phyloP scores from a whole-genome alignment of 2,329 filamentous ascomycete species.

The Fusarium camptoceras region DNA sequence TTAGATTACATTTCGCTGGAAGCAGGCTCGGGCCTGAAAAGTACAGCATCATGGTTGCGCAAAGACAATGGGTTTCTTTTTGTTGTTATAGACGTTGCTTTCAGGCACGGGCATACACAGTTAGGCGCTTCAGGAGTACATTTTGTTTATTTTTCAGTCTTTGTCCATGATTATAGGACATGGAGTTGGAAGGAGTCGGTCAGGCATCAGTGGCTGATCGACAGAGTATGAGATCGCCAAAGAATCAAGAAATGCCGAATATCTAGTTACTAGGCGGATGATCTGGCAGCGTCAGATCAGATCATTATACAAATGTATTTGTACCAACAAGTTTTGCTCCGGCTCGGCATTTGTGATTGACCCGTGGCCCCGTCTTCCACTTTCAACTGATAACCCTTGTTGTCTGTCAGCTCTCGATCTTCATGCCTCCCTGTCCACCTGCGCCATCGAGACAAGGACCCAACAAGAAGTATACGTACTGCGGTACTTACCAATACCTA shows the following conservation, averaged over 20 bases:
- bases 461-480: neutral
- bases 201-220: neutral
- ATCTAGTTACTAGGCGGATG: neutral
- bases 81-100: slow-evolving; percentile 23
- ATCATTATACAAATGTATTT: slow-evolving; percentile 14
- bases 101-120: slow-evolving; percentile 20
- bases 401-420: slow-evolving; percentile 30
- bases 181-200: neutral
- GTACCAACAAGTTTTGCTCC: neutral
- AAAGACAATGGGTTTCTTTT: slow-evolving; percentile 4
- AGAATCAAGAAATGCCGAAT: neutral
- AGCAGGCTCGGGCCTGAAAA: slow-evolving; percentile 20
- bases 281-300: slow-evolving; percentile 4
- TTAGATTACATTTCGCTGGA: slow-evolving; percentile 28
- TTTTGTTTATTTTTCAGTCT: neutral
- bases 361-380: neutral
- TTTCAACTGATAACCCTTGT: slow-evolving; percentile 9
- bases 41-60: slow-evolving; percentile 25
- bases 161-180: neutral
- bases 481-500: neutral
- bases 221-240: neutral
- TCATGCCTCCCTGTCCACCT: slow-evolving; percentile 28
- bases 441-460: slow-evolving; percentile 31
- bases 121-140: slow-evolving; percentile 13
- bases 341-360: neutral